Base-by-base conservation (phyloP, 108 stramenopile species). In the Phaeodactylum tricornutum region DNA sequence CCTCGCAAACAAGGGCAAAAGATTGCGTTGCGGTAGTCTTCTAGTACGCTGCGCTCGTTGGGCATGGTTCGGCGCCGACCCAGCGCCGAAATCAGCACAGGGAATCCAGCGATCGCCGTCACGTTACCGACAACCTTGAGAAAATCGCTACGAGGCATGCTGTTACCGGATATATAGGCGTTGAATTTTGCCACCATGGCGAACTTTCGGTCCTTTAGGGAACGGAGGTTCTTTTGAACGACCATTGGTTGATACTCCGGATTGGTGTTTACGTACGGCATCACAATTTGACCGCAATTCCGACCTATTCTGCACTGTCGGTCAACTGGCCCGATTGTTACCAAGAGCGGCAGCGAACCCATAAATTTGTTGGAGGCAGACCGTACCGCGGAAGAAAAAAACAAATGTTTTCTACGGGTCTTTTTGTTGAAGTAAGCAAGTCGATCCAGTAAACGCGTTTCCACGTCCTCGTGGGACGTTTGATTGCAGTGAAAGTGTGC, bases 1-100 rank as follows among this genome's bases (percentile, higher is more conserved):
- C 60, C 60, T 3, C 53, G 40, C 0, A 73, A 41, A 26, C 43
- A 23, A 1, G 66, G 66, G 42, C 72, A 73, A 46, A 73, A 73
- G 23, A 67, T 43, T 2, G 66, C 62, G 11, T 64, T n/a, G 15
- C 31, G 52, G 42, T 74, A 74, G 17, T 62, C 34, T 12, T 53
- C 28, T 31, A 36, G 48, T 14, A 52, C 29, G 4, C 2, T 42
- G 3, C 25, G 21, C 20, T 21, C 19, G 31, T 29, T 47, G 21
- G 22, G 30, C 25, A 20, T 49, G 46, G 6, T 48, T 4, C 30
- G 49, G 27, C 20, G 26, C 16, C 7, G 7, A 16, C 31, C 28
- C 2, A 8, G 31, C 6, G 17, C 12, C 1, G 29, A 6, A 1
- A 59, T 32, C 36, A 59, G 35, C 21, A 33, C 48, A n/a, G 64